Evolutionary conservation across 257 asterid genomes (phyloP), one percentile per base, ranked within the genome.

Genomic region (Haberlea rhodopensis): DNA sequence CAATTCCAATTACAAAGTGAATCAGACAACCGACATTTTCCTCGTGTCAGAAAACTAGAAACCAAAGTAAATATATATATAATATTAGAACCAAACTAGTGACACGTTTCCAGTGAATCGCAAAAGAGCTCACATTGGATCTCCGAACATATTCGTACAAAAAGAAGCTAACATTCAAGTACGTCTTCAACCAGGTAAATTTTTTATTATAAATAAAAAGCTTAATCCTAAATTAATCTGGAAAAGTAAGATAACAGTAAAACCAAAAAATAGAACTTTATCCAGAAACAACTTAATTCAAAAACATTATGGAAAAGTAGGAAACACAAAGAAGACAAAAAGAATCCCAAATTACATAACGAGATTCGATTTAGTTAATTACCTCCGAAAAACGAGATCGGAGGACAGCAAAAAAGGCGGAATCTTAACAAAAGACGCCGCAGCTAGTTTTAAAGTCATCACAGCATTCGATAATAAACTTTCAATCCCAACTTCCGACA

Each of bases 331-430:
- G 66, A 70, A 67, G 72, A 53, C 60, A 48, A 57, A 65, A 73
- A 56, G 78, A 53, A 71, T 54, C 31, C 22, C 62, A 70, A 70
- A 71, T 67, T 60, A 20, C 27, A 56, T 53, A 58, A 69, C 56
- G 83, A 79, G 15, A 43, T 72, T 74, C 76, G 52, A 66, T n/a
- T 63, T 60, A 57, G 60, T 55, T 63, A 63, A 57, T 65, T 72
- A 84, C 90, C 96, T 75, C 52, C 60, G 52, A 64, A 77, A 78
- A 73, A 73, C 66, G 82, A 85, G 91, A 87, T 83, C 90, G 83
- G 78, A 76, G 69, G n/a, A n/a, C n/a, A n/a, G n/a, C n/a, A n/a
- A n/a, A n/a, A n/a, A n/a, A n/a, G n/a, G 32, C 49, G 57, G 66
- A 70, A 57, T 67, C 69, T 67, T 19, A 34, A 24, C 5, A 61